A percentile compares a stretch with the other conserved stretches of the same genome.
These are phyloP conservation scores for Nicotiana knightiana DNA, from an alignment of 257 asterid species.

Conservation along the genomic window DNA sequence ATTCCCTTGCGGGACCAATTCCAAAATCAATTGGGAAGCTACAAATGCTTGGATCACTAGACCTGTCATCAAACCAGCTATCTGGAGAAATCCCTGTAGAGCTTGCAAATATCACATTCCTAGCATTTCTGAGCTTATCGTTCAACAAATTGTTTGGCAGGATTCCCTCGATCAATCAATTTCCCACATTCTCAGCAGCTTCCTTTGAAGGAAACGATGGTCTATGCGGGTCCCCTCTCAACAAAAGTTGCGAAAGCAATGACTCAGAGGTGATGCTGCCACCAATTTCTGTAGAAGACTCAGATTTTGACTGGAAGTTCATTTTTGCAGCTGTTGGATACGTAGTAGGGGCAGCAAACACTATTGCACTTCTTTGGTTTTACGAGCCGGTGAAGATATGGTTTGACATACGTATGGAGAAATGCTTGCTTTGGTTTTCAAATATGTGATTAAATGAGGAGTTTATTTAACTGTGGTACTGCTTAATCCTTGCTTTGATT, in stretches of 20 bases:
- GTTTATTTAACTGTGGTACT: background rate
- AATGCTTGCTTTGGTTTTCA: background rate
- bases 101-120: slow-evolving; percentile 40
- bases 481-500: background rate
- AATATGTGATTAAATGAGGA: background rate
- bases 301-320: slow-evolving; percentile 11
- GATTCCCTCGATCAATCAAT: slow-evolving; percentile 42
- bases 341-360: slow-evolving; percentile 46
- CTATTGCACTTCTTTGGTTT: slow-evolving; percentile 46
- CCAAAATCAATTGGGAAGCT: slow-evolving; percentile 27
- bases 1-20: slow-evolving; percentile 29
- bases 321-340: slow-evolving; percentile 49
- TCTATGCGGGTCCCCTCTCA: slow-evolving; percentile 44
- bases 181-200: slow-evolving; percentile 31
- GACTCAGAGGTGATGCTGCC: background rate
- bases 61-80: slow-evolving; percentile 35
- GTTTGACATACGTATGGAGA: slow-evolving; percentile 24
- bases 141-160: slow-evolving; percentile 32
- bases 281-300: background rate
- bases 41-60: slow-evolving; percentile 28
- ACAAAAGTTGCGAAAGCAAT: slow-evolving; percentile 13
- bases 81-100: slow-evolving; percentile 37
- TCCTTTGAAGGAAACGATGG: slow-evolving; percentile 39
- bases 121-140: slow-evolving; percentile 41
- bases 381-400: slow-evolving; percentile 38